phyloP scores from a whole-genome alignment of 2,329 filamentous ascomycete genomes.

The Talaromyces marneffei region DNA sequence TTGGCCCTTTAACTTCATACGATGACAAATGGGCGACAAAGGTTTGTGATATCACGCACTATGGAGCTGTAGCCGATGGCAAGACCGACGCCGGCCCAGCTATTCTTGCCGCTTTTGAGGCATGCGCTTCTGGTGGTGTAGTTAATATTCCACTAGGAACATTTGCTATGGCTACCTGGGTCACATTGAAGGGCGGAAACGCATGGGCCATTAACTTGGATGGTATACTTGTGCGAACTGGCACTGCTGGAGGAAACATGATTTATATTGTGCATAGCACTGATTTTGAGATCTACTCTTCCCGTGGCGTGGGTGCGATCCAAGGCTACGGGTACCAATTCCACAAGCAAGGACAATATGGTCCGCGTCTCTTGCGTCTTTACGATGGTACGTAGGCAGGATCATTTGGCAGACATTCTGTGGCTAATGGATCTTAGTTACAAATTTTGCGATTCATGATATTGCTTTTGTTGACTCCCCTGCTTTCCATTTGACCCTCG shows the following conservation, averaged over 20 bases:
- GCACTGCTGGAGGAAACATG: slow-evolving; percentile 10
- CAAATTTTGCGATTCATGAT: slow-evolving; percentile 46
- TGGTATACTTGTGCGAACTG: slow-evolving; percentile 21
- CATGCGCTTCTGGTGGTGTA: slow-evolving; percentile 45
- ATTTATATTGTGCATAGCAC: slow-evolving; percentile 12
- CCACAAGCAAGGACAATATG: slow-evolving; percentile 37
- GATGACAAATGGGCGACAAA: slow-evolving; percentile 17
- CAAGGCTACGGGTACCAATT: slow-evolving; percentile 47
- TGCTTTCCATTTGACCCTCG: slow-evolving; percentile 45
- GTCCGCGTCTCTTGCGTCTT: slow-evolving; percentile 44
- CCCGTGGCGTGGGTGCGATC: slow-evolving; percentile 40
- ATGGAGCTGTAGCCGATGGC: slow-evolving; percentile 47
- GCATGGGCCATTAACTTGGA: slow-evolving; percentile 48
- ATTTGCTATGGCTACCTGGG: slow-evolving; percentile 45
- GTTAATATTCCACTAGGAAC: slow-evolving; percentile 46
- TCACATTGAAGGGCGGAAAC: slow-evolving; percentile 40
- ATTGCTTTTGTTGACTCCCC: slow-evolving; percentile 46
- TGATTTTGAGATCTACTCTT: slow-evolving; percentile 48
- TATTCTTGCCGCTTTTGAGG: slow-evolving; percentile 12
- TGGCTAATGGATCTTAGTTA: slow-evolving; percentile 21
- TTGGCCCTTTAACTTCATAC: slow-evolving; percentile 9
- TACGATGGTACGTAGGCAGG: slow-evolving; percentile 26
- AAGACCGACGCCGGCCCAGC: slow-evolving; percentile 34
- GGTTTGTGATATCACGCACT: slow-evolving; percentile 46
- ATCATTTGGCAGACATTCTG: neutral